These are phyloP conservation scores for Odontarrhena argentea DNA, from an alignment of 345 rosid genomes.

Conservation along the genomic window DNA sequence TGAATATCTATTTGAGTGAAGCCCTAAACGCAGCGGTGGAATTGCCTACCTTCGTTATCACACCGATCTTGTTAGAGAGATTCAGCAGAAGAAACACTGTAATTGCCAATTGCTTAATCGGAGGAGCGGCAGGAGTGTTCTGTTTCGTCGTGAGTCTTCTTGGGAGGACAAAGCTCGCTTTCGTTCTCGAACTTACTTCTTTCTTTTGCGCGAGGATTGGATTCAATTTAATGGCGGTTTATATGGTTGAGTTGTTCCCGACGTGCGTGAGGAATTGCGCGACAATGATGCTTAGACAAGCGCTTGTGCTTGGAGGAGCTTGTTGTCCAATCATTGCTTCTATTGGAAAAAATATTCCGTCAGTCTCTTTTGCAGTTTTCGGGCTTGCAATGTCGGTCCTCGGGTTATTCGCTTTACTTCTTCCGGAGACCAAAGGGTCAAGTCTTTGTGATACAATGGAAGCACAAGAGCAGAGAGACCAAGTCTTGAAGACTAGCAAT, in stretches of 20 bases:
- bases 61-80: slow-evolving; percentile 41
- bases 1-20: slow-evolving; percentile 47
- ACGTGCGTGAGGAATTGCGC: slow-evolving; percentile 56
- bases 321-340: slow-evolving; percentile 44
- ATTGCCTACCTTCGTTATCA: slow-evolving; percentile 43
- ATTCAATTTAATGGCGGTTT: slow-evolving; percentile 47
- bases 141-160: slow-evolving; percentile 33
- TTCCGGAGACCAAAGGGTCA: slow-evolving; percentile 46
- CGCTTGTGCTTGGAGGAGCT: slow-evolving; percentile 40
- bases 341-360: slow-evolving; percentile 28
- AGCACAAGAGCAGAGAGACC: slow-evolving; percentile 41
- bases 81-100: slow-evolving; percentile 46
- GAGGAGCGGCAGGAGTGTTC: slow-evolving; percentile 47
- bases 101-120: slow-evolving; percentile 35
- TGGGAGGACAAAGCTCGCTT: neutral
- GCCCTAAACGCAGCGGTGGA: slow-evolving; percentile 50
- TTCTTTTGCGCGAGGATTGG: slow-evolving; percentile 53
- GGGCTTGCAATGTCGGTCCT: slow-evolving; percentile 33
- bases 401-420: slow-evolving; percentile 37
- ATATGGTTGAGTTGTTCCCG: slow-evolving; percentile 54
- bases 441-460: slow-evolving; percentile 49
- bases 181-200: slow-evolving; percentile 54
- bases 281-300: slow-evolving; percentile 50
- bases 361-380: slow-evolving; percentile 41
- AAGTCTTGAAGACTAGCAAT: slow-evolving; percentile 18